A percentile compares a stretch with the other conserved stretches of the same genome.
phyloP scores from a whole-genome alignment of 176 grass and related monocot genomes.

The Thinopyrum elongatum region DNA sequence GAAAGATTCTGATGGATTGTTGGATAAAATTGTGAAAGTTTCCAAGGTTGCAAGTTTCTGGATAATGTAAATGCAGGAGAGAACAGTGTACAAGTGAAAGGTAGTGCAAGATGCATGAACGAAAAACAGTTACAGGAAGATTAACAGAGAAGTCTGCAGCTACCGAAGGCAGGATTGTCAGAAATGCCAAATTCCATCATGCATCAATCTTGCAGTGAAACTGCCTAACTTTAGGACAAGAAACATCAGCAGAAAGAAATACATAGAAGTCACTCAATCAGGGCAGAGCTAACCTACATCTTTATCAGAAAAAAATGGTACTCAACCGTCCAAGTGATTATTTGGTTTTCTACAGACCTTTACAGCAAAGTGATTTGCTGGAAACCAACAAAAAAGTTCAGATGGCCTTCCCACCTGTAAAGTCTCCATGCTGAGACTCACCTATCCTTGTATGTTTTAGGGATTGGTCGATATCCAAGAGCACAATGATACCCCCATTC shows the following conservation, averaged over 20 bases:
- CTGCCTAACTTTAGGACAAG: neutral
- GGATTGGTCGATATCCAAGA: neutral
- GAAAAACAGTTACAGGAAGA: neutral
- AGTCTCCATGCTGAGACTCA: neutral
- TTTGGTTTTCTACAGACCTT: neutral
- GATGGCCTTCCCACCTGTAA: neutral
- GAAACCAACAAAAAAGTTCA: neutral
- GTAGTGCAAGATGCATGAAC: neutral
- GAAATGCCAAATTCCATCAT: neutral
- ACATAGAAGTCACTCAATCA: neutral
- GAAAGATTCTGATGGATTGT: neutral
- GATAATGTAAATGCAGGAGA: neutral
- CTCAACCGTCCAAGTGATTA: neutral
- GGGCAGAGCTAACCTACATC: neutral
- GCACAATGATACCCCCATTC: neutral
- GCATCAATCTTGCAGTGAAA: neutral
- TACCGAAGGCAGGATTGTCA: neutral
- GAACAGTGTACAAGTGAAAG: neutral
- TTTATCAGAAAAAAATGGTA: neutral
- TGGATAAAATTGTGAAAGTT: neutral
- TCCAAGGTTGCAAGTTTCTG: conserved; percentile 4
- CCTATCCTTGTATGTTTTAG: neutral
- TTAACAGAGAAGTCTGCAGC: neutral
- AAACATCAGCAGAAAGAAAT: neutral
- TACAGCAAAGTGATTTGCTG: neutral